Evolutionary conservation across 306 rosid species (phyloP).

Genomic region (Fragaria nilgerrensis): DNA sequence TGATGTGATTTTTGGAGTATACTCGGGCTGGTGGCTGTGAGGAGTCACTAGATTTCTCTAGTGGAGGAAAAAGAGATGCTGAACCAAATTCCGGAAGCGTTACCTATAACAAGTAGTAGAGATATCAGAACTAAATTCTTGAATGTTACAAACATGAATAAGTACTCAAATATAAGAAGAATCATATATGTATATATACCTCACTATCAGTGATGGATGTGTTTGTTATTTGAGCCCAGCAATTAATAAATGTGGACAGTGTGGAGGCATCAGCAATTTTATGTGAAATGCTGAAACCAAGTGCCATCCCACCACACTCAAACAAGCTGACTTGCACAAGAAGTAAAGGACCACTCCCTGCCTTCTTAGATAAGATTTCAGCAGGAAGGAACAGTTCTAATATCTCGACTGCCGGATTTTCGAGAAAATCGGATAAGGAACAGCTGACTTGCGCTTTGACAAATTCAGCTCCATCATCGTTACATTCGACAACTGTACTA

Average conservation of each 20-base stretch:
- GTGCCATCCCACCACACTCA: slow-evolving; percentile 49
- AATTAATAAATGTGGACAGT: slow-evolving; percentile 32
- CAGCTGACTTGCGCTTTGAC: slow-evolving; percentile 26
- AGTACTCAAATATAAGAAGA: background rate
- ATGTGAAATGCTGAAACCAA: slow-evolving; percentile 44
- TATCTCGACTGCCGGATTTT: slow-evolving; percentile 6
- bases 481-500: slow-evolving; percentile 33
- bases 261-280: slow-evolving; percentile 44
- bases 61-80: background rate
- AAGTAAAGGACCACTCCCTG: slow-evolving; percentile 22
- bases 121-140: background rate
- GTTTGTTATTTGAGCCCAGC: slow-evolving; percentile 27
- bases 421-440: slow-evolving; percentile 19
- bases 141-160: background rate
- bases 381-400: slow-evolving; percentile 30
- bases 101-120: background rate
- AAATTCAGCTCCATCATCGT: slow-evolving; percentile 41
- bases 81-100: background rate
- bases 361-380: slow-evolving; percentile 5
- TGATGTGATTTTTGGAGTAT: background rate
- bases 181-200: background rate
- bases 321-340: slow-evolving; percentile 42
- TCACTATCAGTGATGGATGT: background rate
- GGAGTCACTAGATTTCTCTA: background rate
- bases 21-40: background rate